These are phyloP conservation scores for Backusella morwellensis DNA, from an alignment of 192 early-diverging fungal species.

Conservation along the genomic window DNA sequence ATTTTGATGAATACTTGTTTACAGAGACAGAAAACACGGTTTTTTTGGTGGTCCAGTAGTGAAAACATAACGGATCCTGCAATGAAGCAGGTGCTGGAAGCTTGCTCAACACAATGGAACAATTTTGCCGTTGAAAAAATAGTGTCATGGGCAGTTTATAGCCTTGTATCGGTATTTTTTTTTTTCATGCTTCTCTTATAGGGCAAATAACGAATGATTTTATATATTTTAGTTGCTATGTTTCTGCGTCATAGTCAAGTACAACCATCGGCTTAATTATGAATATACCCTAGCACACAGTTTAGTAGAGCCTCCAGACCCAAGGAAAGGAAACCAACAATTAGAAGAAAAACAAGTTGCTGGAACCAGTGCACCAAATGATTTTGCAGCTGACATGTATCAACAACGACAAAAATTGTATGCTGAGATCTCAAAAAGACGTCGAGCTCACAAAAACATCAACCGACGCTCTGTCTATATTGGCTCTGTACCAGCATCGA, in stretches of 20 bases:
- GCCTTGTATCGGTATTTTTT: constrained; percentile 6
- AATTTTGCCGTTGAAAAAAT: constrained; percentile 8
- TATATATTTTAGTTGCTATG: not conserved
- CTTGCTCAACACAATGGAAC: constrained; percentile 4
- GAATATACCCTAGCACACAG: not conserved
- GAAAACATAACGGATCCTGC: not conserved
- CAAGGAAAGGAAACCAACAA: not conserved
- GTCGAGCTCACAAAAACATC: not conserved
- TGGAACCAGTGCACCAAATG: not conserved
- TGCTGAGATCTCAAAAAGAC: constrained; percentile 21
- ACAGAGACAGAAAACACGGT: constrained; percentile 2
- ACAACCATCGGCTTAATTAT: not conserved
- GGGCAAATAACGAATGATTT: not conserved
- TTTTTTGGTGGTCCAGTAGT: constrained; percentile 12
- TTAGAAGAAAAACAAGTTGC: not conserved
- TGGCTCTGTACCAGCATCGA: not conserved
- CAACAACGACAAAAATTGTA: constrained; percentile 20
- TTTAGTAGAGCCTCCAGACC: too few species aligned
- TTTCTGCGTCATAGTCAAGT: not conserved
- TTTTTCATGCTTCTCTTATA: not conserved
- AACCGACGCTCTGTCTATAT: not conserved
- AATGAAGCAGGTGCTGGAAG: not conserved
- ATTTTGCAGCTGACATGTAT: not conserved
- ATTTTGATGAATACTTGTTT: constrained; percentile 12
- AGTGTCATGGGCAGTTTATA: not conserved